These are phyloP conservation scores for Hansenula lynferdii DNA, from an alignment of 1,139 yeast species.

Conservation along the genomic window DNA sequence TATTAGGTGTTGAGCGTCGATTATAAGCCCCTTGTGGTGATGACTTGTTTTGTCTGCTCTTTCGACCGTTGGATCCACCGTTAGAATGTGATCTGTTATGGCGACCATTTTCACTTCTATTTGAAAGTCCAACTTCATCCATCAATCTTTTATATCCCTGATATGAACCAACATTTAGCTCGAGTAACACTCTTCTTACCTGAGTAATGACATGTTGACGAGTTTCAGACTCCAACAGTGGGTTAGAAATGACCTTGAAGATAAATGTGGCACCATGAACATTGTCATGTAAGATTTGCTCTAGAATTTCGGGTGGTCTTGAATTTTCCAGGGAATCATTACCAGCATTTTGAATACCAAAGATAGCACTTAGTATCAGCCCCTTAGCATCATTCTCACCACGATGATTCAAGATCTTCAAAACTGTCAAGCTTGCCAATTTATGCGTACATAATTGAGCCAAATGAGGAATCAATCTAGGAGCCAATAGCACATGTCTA, in stretches of 20 bases:
- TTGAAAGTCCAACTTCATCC: constrained; percentile 81
- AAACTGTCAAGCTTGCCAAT: constrained; percentile 76
- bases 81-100: constrained; percentile 20
- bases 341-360: constrained; percentile 34
- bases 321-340: constrained; percentile 4
- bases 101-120: constrained; percentile 16
- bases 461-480: constrained; percentile 57
- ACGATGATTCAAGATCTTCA: constrained; percentile 72
- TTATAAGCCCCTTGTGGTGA: constrained; percentile 12
- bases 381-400: constrained; percentile 61
- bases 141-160: constrained; percentile 83
- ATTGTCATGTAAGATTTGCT: constrained; percentile 51
- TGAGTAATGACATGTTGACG: constrained; percentile 56
- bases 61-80: constrained; percentile 12
- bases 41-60: constrained; percentile 12
- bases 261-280: constrained; percentile 83
- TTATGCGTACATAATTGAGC: constrained; percentile 75
- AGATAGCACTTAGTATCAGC: constrained; percentile 56
- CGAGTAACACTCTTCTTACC: constrained; percentile 56
- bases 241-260: constrained; percentile 70
- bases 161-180: constrained; percentile 44
- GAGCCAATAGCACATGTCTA: constrained; percentile 50
- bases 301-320: constrained; percentile 34
- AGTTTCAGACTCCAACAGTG: constrained; percentile 49
- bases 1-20: constrained; percentile 15